These are phyloP conservation scores for Vigna angularis DNA, from an alignment of 306 rosid genomes.

Conservation along the genomic window DNA sequence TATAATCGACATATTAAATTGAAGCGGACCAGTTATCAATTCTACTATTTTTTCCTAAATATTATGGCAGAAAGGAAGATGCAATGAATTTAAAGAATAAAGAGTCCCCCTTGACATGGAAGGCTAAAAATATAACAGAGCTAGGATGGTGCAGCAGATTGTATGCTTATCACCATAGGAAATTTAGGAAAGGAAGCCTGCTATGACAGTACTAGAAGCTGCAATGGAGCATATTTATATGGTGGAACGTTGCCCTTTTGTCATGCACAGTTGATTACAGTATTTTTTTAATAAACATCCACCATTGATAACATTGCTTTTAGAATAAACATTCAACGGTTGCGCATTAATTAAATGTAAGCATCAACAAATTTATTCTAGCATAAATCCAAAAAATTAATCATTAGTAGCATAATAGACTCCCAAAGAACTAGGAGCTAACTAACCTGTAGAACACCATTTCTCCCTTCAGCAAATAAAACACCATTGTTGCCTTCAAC, in stretches of 20 bases:
- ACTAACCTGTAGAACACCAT: constrained; percentile 56
- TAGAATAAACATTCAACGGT: not conserved
- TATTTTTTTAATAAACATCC: not conserved
- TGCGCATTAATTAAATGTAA: constrained; percentile 18
- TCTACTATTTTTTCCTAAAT: not conserved
- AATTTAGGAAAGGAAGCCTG: not conserved
- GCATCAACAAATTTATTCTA: constrained; percentile 21
- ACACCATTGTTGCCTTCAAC: constrained; percentile 49
- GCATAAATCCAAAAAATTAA: constrained; percentile 18
- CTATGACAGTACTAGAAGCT: not conserved
- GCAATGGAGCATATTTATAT: not conserved
- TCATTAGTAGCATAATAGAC: constrained; percentile 6
- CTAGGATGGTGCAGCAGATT: not conserved
- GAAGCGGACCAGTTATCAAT: constrained; percentile 14
- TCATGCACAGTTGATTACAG: not conserved
- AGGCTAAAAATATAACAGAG: constrained; percentile 25
- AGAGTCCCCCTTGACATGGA: constrained; percentile 16
- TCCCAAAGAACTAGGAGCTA: not conserved
- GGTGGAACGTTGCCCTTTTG: not conserved
- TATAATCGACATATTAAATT: not conserved
- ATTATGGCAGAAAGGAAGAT: constrained; percentile 12
- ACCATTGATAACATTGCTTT: not conserved
- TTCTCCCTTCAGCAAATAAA: constrained; percentile 47
- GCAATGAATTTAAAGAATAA: constrained; percentile 3
- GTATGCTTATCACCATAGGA: not conserved